These are phyloP conservation scores for Moesziomyces parantarcticus DNA, from an alignment of 1,284 basidiomycete species.

Conservation along the genomic window DNA sequence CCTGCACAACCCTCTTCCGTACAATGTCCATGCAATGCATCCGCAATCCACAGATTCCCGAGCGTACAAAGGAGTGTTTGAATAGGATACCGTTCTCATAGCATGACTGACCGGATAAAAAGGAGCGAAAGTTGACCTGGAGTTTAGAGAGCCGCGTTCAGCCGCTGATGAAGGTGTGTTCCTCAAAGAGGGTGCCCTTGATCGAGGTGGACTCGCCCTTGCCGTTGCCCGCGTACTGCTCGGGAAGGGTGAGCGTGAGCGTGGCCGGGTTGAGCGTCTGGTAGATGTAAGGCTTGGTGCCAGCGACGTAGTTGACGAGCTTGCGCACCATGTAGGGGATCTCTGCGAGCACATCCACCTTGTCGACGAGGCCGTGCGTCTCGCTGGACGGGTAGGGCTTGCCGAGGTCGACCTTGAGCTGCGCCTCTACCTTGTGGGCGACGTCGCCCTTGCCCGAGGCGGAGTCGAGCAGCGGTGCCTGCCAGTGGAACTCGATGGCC, in stretches of 20 bases:
- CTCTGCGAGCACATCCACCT: conserved; percentile 95
- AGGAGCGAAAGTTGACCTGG: too few relatives aligned
- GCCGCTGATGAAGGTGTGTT: conserved; percentile 82
- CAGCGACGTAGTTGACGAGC: conserved; percentile 88
- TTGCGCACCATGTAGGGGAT: conserved; percentile 91
- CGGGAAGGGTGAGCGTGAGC: conserved; percentile 76
- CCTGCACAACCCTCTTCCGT: background rate
- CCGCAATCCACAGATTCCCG: background rate
- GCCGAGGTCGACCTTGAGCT: conserved; percentile 56
- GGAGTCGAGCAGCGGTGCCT: conserved; percentile 73
- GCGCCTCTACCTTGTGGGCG: conserved; percentile 39
- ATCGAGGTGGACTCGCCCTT: conserved; percentile 67
- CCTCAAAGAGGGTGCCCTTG: conserved; percentile 82
- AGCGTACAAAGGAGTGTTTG: background rate
- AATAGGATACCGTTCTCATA: too few relatives aligned
- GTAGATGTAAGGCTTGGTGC: conserved; percentile 92
- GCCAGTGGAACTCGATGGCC: conserved; percentile 81
- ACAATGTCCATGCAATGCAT: background rate
- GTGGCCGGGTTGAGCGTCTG: conserved; percentile 85
- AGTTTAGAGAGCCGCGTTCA: conserved; percentile 2
- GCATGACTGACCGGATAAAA: too few relatives aligned
- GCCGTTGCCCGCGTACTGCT: conserved; percentile 18
- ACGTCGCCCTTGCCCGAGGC: conserved; percentile 39
- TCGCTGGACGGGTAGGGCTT: conserved; percentile 46
- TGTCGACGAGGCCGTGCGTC: conserved; percentile 85